These are phyloP conservation scores for Heritiera littoralis DNA, from an alignment of 345 rosid species.

Conservation along the genomic window DNA sequence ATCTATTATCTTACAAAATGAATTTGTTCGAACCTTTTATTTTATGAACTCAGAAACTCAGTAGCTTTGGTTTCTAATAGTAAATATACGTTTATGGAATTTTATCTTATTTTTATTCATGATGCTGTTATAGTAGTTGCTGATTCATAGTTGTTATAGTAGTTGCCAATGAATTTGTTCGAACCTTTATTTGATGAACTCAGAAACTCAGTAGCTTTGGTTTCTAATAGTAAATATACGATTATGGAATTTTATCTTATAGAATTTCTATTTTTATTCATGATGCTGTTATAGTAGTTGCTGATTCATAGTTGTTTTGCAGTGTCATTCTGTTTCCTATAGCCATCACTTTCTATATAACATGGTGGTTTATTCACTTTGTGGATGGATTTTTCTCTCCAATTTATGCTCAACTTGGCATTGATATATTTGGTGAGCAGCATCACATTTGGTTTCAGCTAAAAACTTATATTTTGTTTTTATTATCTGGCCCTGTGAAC, in stretches of 20 bases:
- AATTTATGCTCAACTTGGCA: slow-evolving; percentile 89
- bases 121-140: slow-evolving; percentile 24
- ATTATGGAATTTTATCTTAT: background rate
- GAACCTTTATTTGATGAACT: slow-evolving; percentile 2
- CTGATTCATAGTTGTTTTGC: slow-evolving; percentile 42
- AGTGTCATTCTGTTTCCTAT: slow-evolving; percentile 96
- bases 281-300: slow-evolving; percentile 16
- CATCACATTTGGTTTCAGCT: slow-evolving; percentile 13
- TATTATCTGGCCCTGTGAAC: background rate
- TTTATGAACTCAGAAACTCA: background rate
- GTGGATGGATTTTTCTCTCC: slow-evolving; percentile 99
- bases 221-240: background rate
- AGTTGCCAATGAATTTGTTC: background rate
- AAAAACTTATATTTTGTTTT: background rate
- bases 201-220: background rate
- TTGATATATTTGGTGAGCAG: slow-evolving; percentile 85
- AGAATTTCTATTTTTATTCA: background rate
- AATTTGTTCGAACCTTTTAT: background rate
- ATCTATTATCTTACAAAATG: background rate
- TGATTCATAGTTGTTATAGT: slow-evolving; percentile 23
- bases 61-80: background rate
- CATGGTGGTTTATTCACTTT: slow-evolving; percentile 99
- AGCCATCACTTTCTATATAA: slow-evolving; percentile 88
- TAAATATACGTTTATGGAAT: background rate
- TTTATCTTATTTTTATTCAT: slow-evolving; percentile 5